A percentile compares a stretch with the other conserved stretches of the same genome.
Conservation (phyloP, 176 grass and related monocot genomes). For the Oryza rufipogon region DNA sequence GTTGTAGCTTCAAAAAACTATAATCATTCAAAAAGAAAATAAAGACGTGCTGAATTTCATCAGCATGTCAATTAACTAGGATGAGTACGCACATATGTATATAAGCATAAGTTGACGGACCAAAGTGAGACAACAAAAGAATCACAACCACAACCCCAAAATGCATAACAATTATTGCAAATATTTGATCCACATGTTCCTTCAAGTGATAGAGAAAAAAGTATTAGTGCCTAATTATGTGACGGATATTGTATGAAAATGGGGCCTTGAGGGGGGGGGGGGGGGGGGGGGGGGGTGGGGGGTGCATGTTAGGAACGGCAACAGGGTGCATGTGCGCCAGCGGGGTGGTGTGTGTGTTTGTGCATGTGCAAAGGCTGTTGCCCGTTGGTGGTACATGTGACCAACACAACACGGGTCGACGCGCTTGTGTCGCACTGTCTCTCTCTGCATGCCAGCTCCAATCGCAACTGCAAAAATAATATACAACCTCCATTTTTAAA, state of each 20-base stretch:
- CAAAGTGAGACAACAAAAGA: background rate
- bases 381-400: background rate
- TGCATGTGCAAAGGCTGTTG: background rate
- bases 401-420: background rate
- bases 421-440: background rate
- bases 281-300: no score
- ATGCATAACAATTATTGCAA: background rate
- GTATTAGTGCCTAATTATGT: background rate
- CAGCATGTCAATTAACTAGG: no score
- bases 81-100: accelerated
- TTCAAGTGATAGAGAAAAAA: background rate
- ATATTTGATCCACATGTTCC: background rate
- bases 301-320: background rate
- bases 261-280: no score
- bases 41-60: no score
- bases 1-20: no score
- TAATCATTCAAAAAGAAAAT: no score
- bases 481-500: no score
- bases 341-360: background rate
- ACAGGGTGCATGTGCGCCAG: background rate
- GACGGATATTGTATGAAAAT: background rate
- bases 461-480: no score
- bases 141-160: background rate
- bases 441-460: no score
- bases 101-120: no score